Evolutionary conservation across 192 early-diverging fungal genomes (phyloP), one percentile per base, ranked within the genome.

Genomic region (Coemansia sp.): DNA sequence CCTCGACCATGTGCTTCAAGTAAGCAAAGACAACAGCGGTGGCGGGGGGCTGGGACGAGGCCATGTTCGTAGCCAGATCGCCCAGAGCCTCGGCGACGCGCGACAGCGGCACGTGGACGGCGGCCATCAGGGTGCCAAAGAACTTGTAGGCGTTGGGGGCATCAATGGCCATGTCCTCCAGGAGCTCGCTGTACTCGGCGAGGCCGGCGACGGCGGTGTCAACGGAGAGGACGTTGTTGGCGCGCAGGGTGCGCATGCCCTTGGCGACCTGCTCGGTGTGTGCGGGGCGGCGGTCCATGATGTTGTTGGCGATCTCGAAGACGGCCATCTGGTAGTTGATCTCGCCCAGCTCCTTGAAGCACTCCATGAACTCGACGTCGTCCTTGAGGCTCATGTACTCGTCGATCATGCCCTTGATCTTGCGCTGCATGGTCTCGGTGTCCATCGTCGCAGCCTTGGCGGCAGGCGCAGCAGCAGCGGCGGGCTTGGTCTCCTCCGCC

Each of bases 81-180:
- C 77, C 81, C 61, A 86, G 50, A 17, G 79, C 34, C 42, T 85
- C 76, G 27, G 69, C 17, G 2, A 89, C 56, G 33, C 82, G 81
- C 4, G 65, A 16, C 17, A 87, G 61, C n/a, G 88, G 83, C 61
- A 91, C 76, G 33, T 64, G 73, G 6, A 82, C 78, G n/a, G 68
- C 75, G 34, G 79, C 81, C 62, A 93, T 69, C 37, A 93, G 74
- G 60, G 84, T 86, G 36, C 85, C 89, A 51, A 89, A 81, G 81
- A 82, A 86, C 40, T 80, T 84, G 81, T 85, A 89, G 11, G 87
- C 88, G 45, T 87, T 79, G 21, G 92, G 92, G 1, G 87, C 85
- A 74, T 94, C 93, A 37, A 87, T 80, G 9, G 87, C 86, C 45
- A 92, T 77, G 66, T 96, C 94, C 42, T 90, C 87, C 51, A 92